Evolutionary conservation across 2,329 filamentous ascomycete species (phyloP), one percentile per base, ranked within the genome.

Genomic region (Phaeosphaeria sp.): DNA sequence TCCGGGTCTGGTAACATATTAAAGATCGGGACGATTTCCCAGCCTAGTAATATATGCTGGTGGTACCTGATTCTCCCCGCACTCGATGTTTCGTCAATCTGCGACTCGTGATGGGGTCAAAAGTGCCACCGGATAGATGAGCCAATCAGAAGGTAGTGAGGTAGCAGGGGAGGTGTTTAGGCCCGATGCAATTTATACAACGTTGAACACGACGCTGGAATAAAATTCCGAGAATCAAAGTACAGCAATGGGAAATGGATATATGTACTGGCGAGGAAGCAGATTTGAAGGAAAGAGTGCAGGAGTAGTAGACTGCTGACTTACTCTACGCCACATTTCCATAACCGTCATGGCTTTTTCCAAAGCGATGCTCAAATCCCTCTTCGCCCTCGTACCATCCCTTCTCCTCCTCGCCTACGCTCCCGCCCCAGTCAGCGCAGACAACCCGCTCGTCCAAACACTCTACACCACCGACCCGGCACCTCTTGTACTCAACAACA

Each of bases 381-480:
- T 36, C 17, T 7, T 39, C 5, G n/a, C 17, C 7, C 9, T 20
- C 15, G 27, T 50, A 3, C 47, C 47, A 13, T 10, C 47, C 20
- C 27, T 50, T 3, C 33, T 50, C n/a, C 49, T 47, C n/a, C n/a
- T 52, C 20, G 33, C 18, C 15, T 5, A 25, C 6, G n/a, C 51
- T 47, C 42, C 23, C 21, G n/a, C 11, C 18, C n/a, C n/a, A n/a
- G 59, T 52, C 23, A 59, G 41, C 15, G 62, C 62, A 20, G 62
- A 65, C 41, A 65, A 65, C 39, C 62, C 62, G 6, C 25, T 65
- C 23, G 50, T 60, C 20, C 60, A 65, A 42, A 65, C 62, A 15
- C 36, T 65, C 44, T 65, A 60, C 48, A 63, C 50, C 18, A 41
- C 62, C 6, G 62, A 65, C 39, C 62, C 62, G 39, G 60, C 60